Evolutionary conservation across 2,329 filamentous ascomycete genomes (phyloP).

Genomic region (Phyllosticta paracitricarpa): DNA sequence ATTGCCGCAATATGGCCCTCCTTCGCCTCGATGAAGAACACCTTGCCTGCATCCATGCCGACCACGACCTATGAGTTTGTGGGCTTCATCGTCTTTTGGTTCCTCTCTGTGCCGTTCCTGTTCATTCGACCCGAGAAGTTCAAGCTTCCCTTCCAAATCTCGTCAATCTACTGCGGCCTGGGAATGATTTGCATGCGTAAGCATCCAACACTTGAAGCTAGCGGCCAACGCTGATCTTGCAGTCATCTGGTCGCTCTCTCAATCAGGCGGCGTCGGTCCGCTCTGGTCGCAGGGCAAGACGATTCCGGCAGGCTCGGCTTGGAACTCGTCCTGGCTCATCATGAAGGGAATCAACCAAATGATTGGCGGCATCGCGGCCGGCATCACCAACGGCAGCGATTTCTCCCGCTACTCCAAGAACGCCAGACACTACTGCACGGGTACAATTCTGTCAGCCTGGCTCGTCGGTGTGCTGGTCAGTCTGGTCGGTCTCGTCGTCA

Average conservation of each 20-base stretch:
- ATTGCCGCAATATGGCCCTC: constrained; percentile 28
- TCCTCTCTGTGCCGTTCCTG: constrained; percentile 34
- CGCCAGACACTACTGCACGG: constrained; percentile 28
- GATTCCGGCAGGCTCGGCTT: constrained; percentile 26
- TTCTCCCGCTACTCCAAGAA: constrained; percentile 34
- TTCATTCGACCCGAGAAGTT: constrained; percentile 42
- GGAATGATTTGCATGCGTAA: constrained; percentile 31
- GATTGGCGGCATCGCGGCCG: constrained; percentile 32
- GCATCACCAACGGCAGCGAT: constrained; percentile 35
- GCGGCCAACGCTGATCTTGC: constrained; percentile 11
- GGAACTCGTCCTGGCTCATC: constrained; percentile 36
- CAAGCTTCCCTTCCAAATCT: constrained; percentile 37
- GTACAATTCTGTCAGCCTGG: constrained; percentile 31
- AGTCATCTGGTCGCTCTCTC: constrained; percentile 40
- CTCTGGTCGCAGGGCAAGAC: constrained; percentile 31
- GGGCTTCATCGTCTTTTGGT: constrained; percentile 26
- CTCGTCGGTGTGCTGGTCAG: constrained; percentile 33
- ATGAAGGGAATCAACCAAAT: constrained; percentile 37
- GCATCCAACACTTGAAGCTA: background rate
- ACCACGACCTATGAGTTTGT: constrained; percentile 27
- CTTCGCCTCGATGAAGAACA: constrained; percentile 24
- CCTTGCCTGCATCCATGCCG: constrained; percentile 23
- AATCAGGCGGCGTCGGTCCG: constrained; percentile 34
- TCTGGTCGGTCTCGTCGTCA: constrained; percentile 33
- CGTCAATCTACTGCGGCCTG: constrained; percentile 34